A percentile compares a stretch with the other conserved stretches of the same genome.
Evolutionary conservation across 164 flowering plant genomes (phyloP).

Genomic region (grape (Vitis vinifera)): DNA sequence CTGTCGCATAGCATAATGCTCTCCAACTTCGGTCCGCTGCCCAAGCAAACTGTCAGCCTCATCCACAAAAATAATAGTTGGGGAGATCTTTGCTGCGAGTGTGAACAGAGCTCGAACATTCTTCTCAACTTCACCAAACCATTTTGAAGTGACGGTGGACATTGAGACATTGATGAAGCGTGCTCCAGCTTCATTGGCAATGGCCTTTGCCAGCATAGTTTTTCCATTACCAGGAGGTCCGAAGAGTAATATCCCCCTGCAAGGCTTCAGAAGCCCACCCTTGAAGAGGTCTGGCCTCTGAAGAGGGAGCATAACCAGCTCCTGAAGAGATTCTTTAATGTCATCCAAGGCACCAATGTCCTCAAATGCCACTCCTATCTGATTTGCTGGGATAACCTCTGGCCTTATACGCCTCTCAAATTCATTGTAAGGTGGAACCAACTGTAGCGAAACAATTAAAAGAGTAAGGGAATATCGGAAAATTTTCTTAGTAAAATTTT

Average conservation of each 20-base stretch:
- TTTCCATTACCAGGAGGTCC: constrained; percentile 73
- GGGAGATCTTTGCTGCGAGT: constrained; percentile 54
- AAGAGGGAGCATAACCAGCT: constrained; percentile 61
- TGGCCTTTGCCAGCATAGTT: constrained; percentile 67
- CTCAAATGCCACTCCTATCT: constrained; percentile 49
- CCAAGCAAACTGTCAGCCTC: constrained; percentile 84
- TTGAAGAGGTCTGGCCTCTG: constrained; percentile 58
- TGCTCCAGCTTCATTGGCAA: constrained; percentile 69
- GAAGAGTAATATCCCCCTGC: constrained; percentile 51
- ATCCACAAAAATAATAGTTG: constrained; percentile 66
- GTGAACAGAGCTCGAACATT: constrained; percentile 51
- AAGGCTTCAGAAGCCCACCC: constrained; percentile 58
- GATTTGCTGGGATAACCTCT: constrained; percentile 57
- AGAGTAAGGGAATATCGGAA: too few species aligned
- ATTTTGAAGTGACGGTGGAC: constrained; percentile 64
- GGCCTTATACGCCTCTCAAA: constrained; percentile 58
- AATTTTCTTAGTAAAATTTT: too few species aligned
- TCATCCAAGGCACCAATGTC: constrained; percentile 58
- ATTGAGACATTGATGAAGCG: constrained; percentile 63
- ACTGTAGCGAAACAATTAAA: constrained; percentile 21
- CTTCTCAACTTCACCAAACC: constrained; percentile 68
- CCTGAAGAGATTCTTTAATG: constrained; percentile 56
- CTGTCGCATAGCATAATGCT: constrained; percentile 62
- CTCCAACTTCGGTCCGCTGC: constrained; percentile 51
- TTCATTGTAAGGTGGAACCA: constrained; percentile 48